These are phyloP conservation scores for Fusarium albidum DNA, from an alignment of 2,329 filamentous ascomycete genomes.

Conservation along the genomic window DNA sequence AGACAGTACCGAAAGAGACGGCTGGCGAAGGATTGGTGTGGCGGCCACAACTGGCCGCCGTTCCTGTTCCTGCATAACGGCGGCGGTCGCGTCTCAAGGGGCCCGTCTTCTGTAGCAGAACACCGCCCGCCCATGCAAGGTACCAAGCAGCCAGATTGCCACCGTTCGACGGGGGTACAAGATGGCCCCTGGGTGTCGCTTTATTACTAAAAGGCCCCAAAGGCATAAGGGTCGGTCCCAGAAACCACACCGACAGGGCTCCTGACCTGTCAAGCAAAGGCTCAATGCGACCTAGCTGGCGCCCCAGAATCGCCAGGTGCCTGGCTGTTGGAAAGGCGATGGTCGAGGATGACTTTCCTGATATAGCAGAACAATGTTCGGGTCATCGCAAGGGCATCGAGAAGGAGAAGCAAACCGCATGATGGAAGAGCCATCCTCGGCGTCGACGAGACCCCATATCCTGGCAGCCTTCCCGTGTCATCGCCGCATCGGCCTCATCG, in stretches of 20 bases:
- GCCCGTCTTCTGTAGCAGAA: slow-evolving; percentile 28
- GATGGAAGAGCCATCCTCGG: slow-evolving; percentile 19
- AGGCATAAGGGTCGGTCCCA: slow-evolving; percentile 17
- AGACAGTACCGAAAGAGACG: slow-evolving; percentile 6
- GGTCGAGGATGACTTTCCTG: slow-evolving; percentile 14
- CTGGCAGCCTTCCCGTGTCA: slow-evolving; percentile 5
- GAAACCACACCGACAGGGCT: slow-evolving; percentile 18
- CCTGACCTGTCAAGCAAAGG: slow-evolving; percentile 15
- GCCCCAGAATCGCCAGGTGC: slow-evolving; percentile 25
- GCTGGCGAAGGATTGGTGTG: slow-evolving; percentile 24
- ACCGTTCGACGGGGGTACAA: slow-evolving; percentile 15
- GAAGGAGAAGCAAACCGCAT: slow-evolving; percentile 7
- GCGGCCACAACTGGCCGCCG: slow-evolving; percentile 33
- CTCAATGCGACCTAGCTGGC: slow-evolving; percentile 12
- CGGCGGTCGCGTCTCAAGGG: slow-evolving; percentile 29
- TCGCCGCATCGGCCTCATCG: slow-evolving; percentile 11
- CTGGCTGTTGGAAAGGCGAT: slow-evolving; percentile 24
- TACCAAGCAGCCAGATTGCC: slow-evolving; percentile 33
- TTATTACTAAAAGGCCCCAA: slow-evolving; percentile 22
- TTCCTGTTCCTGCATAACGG: slow-evolving; percentile 43
- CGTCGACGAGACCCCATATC: slow-evolving; percentile 26
- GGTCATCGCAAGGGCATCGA: slow-evolving; percentile 7
- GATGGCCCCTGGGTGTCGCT: slow-evolving; percentile 20
- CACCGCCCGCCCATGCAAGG: slow-evolving; percentile 39
- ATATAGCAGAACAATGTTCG: slow-evolving; percentile 14